These are phyloP conservation scores for Trichophyton equinum DNA, from an alignment of 2,329 filamentous ascomycete genomes.

Conservation along the genomic window DNA sequence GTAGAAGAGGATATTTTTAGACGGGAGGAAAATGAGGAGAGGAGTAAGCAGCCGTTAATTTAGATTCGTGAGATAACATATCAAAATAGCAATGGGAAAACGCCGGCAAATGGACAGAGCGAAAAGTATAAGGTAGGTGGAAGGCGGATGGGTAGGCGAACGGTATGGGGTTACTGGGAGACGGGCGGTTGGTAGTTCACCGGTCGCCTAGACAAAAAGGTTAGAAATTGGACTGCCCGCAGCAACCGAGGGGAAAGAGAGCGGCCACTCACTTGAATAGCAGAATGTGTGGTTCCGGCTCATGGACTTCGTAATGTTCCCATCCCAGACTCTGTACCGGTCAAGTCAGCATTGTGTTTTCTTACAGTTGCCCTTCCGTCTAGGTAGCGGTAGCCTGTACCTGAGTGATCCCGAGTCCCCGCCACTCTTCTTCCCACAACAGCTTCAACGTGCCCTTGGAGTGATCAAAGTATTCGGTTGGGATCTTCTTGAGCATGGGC, in stretches of 20 bases:
- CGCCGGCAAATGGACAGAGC: constrained; percentile 8
- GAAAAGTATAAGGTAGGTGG: neutral
- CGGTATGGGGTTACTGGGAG: constrained; percentile 3
- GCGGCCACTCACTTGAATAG: constrained; percentile 61
- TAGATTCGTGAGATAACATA: constrained; percentile 1
- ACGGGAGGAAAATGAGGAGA: neutral
- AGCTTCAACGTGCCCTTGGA: constrained; percentile 87
- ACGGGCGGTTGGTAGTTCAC: constrained; percentile 68
- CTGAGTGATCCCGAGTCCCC: constrained; percentile 92
- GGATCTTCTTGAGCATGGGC: constrained; percentile 94
- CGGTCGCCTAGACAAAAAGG: constrained; percentile 49
- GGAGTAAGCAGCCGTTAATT: neutral
- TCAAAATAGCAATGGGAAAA: constrained; percentile 4
- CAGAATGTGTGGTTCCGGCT: constrained; percentile 94
- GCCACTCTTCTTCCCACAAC: constrained; percentile 97
- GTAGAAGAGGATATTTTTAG: too few species aligned
- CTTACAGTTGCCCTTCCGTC: neutral
- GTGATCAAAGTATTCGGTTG: constrained; percentile 84
- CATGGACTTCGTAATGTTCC: constrained; percentile 99
- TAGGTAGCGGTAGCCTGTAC: constrained; percentile 35
- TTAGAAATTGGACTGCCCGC: constrained; percentile 9
- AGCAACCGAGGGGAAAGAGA: constrained; percentile 11
- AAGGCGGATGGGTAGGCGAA: neutral
- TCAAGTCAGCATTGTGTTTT: neutral
- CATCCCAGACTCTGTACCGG: constrained; percentile 75